Conservation (phyloP, 2,329 filamentous ascomycete species). For the Parastagonospora avenae region DNA sequence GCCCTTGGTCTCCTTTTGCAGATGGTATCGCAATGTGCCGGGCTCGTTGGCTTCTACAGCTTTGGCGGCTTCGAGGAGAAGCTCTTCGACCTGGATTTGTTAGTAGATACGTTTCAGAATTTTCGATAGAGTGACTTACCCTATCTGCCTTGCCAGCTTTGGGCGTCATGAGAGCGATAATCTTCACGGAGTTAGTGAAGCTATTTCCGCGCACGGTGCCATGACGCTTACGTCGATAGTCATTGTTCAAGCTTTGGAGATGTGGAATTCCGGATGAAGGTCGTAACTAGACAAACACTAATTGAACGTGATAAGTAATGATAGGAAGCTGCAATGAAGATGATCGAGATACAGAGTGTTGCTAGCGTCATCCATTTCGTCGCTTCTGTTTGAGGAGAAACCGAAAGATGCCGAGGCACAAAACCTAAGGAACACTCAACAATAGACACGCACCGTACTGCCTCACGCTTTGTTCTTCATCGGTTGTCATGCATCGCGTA, state of each 20-base stretch:
- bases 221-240: conserved; percentile 1
- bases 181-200: conserved; percentile 20
- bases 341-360: not conserved
- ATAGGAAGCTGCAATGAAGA: not conserved
- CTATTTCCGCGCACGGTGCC: not conserved
- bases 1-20: conserved; percentile 36
- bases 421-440: not conserved
- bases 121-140: conserved; percentile 14
- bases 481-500: too few relatives aligned
- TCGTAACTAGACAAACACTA: not conserved
- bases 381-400: conserved; percentile 9
- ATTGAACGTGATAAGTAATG: not conserved
- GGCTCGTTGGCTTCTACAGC: conserved; percentile 41
- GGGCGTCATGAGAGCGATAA: conserved; percentile 38
- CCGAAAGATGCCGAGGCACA: conserved; percentile 35
- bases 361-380: conserved; percentile 11
- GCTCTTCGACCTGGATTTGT: conserved; percentile 33
- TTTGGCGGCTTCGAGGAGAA: conserved; percentile 28
- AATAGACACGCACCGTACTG: not conserved
- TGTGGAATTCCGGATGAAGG: not conserved
- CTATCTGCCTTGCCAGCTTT: conserved; percentile 40
- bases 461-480: not conserved
- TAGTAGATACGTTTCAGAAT: not conserved
- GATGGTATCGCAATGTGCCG: conserved; percentile 38
- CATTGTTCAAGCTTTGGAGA: not conserved